These are phyloP conservation scores for Euphorbia corollata DNA, from an alignment of 441 rosid genomes.

Conservation along the genomic window DNA sequence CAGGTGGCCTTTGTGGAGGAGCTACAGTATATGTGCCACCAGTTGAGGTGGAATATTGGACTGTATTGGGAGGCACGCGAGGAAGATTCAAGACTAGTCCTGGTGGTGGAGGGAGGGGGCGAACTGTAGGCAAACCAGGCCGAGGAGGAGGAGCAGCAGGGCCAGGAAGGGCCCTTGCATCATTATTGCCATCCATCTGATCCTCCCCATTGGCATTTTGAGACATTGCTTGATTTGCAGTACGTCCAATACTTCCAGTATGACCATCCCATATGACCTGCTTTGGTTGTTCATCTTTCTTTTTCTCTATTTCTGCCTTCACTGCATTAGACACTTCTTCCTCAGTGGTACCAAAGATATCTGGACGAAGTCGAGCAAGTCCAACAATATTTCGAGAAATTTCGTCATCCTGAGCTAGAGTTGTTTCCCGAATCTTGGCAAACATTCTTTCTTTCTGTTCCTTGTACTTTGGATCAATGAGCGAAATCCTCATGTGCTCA, in stretches of 20 bases:
- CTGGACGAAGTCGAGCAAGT: slow-evolving; percentile 86
- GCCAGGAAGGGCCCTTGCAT: slow-evolving; percentile 58
- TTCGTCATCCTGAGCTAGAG: slow-evolving; percentile 98
- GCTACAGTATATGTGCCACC: slow-evolving; percentile 36
- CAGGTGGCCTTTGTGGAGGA: slow-evolving; percentile 60
- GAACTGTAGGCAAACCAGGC: slow-evolving; percentile 58
- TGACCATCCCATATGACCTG: slow-evolving; percentile 99
- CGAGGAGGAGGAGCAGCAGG: slow-evolving; percentile 96
- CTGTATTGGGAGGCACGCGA: slow-evolving; percentile 58
- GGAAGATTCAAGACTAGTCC: slow-evolving; percentile 84
- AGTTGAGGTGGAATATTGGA: slow-evolving; percentile 44
- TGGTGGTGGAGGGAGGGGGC: slow-evolving; percentile 91
- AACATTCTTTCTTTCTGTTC: slow-evolving; percentile 99
- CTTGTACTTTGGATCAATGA: slow-evolving; percentile 94
- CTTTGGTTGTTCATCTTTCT: slow-evolving; percentile 95
- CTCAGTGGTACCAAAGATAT: slow-evolving; percentile 97
- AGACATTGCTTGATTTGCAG: slow-evolving; percentile 93
- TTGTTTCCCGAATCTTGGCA: slow-evolving; percentile 95
- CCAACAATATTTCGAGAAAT: slow-evolving; percentile 93
- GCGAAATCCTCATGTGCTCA: slow-evolving; percentile 94
- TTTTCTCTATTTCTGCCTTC: slow-evolving; percentile 97
- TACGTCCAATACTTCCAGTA: slow-evolving; percentile 92
- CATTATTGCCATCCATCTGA: slow-evolving; percentile 42
- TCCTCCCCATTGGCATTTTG: slow-evolving; percentile 71
- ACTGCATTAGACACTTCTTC: slow-evolving; percentile 99